Base-by-base conservation (phyloP, 2,329 filamentous ascomycete species). In the Penicillium corylophilum region DNA sequence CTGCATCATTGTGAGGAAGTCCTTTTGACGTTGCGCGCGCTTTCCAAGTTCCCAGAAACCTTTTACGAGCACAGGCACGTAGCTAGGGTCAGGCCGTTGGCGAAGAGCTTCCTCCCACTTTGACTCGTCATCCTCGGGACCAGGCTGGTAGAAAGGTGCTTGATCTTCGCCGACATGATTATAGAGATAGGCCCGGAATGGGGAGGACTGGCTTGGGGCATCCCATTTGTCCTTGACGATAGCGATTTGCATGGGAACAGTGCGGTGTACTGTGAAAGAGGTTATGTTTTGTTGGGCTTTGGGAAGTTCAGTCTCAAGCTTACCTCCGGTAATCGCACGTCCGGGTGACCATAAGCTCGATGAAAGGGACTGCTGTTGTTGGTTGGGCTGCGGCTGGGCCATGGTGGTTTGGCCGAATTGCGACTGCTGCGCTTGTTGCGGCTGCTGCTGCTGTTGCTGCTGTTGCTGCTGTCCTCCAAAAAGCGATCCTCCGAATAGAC, bases 101-200 rank as follows among this genome's bases (percentile, higher is more conserved):
- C 78, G 76, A 41, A 87, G 68, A 15, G 84, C 84, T 57, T 85
- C 82, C 63, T 87, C 84, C 83, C 83, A 87, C 64, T 82, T 82
- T 44, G 75, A 72, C 56, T 82, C 79, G 55, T 85, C 80, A 55
- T 86, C 84, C 47, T 78, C 75, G 2, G 76, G 68, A 8, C 77
- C 73, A 2, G 82, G 82, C 53, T 81, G 78, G 67, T 82, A 86
- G 72, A 84, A 86, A 7, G 83, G 82, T 1, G 81, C 82, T 52
- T 77, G 71, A 16, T 82, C 80, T 41, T 83, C 78, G 42, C 78
- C 76, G 45, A 84, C 82, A 16, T 79, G 72, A 64, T 86, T 86
- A 69, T 87, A 87, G 58, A 86, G 77, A 66, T 86, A 86, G 40
- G 79, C 71, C 55, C 83, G 79, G 65, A 86, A 81, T 7, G 77